Percentiles rank a stretch among this genome's conserved stretches.
These are phyloP conservation scores for Saccharomycopsis malanga DNA, from an alignment of 805 yeast genomes.

Conservation along the genomic window DNA sequence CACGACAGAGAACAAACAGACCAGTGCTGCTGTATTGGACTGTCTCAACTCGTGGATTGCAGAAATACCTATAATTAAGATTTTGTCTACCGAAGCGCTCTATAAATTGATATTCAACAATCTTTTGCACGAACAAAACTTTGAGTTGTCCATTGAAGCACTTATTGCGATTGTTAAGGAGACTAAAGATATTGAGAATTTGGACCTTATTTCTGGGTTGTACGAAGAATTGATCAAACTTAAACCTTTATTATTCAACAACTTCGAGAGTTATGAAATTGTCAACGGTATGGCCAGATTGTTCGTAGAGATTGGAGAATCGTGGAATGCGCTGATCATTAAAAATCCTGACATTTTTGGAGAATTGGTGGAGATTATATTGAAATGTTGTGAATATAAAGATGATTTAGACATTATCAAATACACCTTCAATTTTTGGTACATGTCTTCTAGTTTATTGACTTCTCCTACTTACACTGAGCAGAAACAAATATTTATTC, in stretches of 20 bases:
- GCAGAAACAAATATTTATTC: constrained; percentile 36
- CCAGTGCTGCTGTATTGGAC: constrained; percentile 47
- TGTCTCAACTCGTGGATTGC: constrained; percentile 87
- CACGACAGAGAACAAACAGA: constrained; percentile 27
- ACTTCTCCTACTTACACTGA: constrained; percentile 29
- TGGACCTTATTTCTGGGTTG: constrained; percentile 46
- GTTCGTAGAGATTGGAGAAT: constrained; percentile 88
- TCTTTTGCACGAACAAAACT: constrained; percentile 40
- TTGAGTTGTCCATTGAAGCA: constrained; percentile 83
- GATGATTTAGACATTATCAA: constrained; percentile 84
- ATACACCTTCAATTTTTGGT: constrained; percentile 93
- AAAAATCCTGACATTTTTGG: constrained; percentile 61
- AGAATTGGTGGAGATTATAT: constrained; percentile 64
- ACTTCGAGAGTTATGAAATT: constrained; percentile 53
- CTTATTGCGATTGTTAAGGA: constrained; percentile 74
- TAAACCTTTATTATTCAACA: constrained; percentile 38
- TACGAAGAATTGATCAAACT: constrained; percentile 62
- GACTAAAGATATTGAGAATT: constrained; percentile 67
- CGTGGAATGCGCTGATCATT: constrained; percentile 87
- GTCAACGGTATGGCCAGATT: constrained; percentile 67
- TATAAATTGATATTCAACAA: constrained; percentile 64
- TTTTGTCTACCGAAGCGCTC: constrained; percentile 59
- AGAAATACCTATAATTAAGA: constrained; percentile 69
- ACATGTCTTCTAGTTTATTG: constrained; percentile 59
- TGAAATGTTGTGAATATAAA: constrained; percentile 64